Evolutionary conservation across 805 yeast genomes (phyloP).

Genomic region (Kazachstania taianensis): DNA sequence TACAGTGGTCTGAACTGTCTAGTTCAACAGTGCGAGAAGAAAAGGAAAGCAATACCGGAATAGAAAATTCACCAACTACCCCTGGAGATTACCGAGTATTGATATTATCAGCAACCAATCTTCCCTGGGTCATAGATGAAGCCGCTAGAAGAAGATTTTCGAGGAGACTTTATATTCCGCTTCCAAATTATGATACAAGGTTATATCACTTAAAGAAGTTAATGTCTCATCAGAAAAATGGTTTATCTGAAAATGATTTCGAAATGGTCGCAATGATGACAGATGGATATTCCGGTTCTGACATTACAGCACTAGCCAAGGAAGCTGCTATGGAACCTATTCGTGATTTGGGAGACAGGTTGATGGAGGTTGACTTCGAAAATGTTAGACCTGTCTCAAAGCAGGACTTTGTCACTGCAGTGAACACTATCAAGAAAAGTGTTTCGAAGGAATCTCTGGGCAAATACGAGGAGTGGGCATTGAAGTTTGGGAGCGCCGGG

Average conservation of each 20-base stretch:
- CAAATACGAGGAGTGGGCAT: conserved; percentile 84
- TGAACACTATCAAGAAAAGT: conserved; percentile 77
- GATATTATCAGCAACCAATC: conserved; percentile 87
- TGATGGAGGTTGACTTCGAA: conserved; percentile 58
- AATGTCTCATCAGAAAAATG: conserved; percentile 56
- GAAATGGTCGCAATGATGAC: conserved; percentile 54
- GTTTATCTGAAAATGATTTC: conserved; percentile 54
- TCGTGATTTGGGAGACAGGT: conserved; percentile 77
- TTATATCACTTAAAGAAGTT: conserved; percentile 61
- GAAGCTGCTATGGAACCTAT: conserved; percentile 98
- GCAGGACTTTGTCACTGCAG: conserved; percentile 66
- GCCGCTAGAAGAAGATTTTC: conserved; percentile 94
- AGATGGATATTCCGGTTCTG: conserved; percentile 87
- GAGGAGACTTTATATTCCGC: conserved; percentile 84
- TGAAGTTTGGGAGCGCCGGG: conserved; percentile 80
- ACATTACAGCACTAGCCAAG: conserved; percentile 88
- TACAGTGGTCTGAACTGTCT: conserved; percentile 91
- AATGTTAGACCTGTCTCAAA: conserved; percentile 68
- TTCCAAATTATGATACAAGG: conserved; percentile 83
- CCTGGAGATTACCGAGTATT: conserved; percentile 45
- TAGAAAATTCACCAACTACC: no score
- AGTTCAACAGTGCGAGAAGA: conserved; percentile 57
- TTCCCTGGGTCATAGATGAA: conserved; percentile 97
- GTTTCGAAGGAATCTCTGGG: conserved; percentile 72
- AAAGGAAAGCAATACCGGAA: conserved; percentile 18